Percentiles rank a stretch among this genome's conserved stretches.
phyloP scores from a whole-genome alignment of 176 grass and related monocot genomes.

The Chrysopogon serrulatus region DNA sequence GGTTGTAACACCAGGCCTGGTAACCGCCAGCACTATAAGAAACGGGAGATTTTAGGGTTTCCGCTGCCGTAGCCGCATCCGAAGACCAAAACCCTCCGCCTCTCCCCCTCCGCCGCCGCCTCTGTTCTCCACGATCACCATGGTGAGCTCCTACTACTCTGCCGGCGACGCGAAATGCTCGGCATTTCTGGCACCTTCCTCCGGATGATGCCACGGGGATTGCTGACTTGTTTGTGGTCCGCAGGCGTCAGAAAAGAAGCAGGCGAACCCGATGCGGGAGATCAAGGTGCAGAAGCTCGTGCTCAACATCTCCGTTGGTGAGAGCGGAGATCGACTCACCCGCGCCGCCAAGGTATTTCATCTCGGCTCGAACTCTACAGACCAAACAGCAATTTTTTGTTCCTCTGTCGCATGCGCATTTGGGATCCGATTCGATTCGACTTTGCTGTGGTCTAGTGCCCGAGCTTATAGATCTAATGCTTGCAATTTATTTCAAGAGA shows the following conservation, averaged over 20 bases:
- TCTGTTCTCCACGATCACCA: not conserved
- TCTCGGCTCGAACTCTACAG: not conserved
- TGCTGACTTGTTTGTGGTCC: slow-evolving; percentile 6
- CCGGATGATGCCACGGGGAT: not conserved
- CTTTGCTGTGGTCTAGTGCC: not conserved
- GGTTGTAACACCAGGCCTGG: not conserved
- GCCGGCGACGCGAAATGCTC: not conserved
- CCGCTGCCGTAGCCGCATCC: slow-evolving; percentile 28
- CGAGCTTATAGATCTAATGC: not conserved
- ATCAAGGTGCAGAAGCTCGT: slow-evolving; percentile 60
- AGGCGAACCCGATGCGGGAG: slow-evolving; percentile 41
- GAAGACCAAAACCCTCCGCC: not conserved
- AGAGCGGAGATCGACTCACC: slow-evolving; percentile 48
- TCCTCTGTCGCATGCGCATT: not conserved
- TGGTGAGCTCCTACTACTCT: slow-evolving; percentile 1
- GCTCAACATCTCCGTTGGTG: slow-evolving; percentile 47
- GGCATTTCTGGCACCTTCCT: not conserved
- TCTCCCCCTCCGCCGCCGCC: not conserved
- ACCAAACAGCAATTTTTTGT: not conserved
- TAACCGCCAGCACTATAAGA: not conserved
- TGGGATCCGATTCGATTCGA: not conserved
- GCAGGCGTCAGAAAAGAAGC: slow-evolving; percentile 49
- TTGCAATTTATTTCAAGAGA: not conserved
- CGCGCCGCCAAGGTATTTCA: slow-evolving; percentile 37
- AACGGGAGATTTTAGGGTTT: slow-evolving; percentile 15